phyloP scores from a whole-genome alignment of 305 asterid species.

The Andrographis paniculata region DNA sequence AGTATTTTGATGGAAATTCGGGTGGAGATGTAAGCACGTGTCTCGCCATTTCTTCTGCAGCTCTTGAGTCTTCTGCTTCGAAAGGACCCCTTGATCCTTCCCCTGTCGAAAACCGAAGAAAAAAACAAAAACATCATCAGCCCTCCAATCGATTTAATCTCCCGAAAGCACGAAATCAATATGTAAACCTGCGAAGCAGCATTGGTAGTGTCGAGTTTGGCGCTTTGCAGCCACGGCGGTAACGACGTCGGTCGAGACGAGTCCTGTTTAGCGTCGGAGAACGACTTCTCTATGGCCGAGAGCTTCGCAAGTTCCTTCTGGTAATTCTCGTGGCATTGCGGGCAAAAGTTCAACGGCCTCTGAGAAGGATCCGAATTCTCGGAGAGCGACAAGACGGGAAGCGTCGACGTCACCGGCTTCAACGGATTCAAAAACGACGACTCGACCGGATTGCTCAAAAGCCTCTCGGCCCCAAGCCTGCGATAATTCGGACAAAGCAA shows the following conservation, averaged over 20 bases:
- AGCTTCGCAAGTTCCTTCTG: slow-evolving; percentile 43
- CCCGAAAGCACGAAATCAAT: neutral
- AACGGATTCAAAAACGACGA: slow-evolving; percentile 31
- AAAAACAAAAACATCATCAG: slow-evolving; percentile 12
- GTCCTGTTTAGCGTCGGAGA: slow-evolving; percentile 36
- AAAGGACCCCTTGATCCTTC: slow-evolving; percentile 42
- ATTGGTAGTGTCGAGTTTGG: slow-evolving; percentile 33
- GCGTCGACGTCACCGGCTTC: slow-evolving; percentile 30
- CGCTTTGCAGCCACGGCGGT: slow-evolving; percentile 80
- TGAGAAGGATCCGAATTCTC: slow-evolving; percentile 36
- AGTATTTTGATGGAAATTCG: slow-evolving; percentile 46
- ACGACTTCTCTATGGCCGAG: slow-evolving; percentile 47
- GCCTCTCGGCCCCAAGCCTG: slow-evolving; percentile 59
- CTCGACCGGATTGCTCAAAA: slow-evolving; percentile 21
- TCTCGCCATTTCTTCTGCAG: slow-evolving; percentile 75
- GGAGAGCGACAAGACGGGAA: slow-evolving; percentile 25
- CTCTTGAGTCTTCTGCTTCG: slow-evolving; percentile 56
- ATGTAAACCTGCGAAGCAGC: slow-evolving; percentile 37
- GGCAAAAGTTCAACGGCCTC: slow-evolving; percentile 28
- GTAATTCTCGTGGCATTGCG: slow-evolving; percentile 42
- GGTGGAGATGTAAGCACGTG: slow-evolving; percentile 72
- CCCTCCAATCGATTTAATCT: neutral
- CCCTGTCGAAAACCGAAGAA: no score
- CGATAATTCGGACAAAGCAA: no score
- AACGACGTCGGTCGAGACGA: slow-evolving; percentile 32